Evolutionary conservation across 805 yeast species (phyloP), one percentile per base, ranked within the genome.

Genomic region (Saccharomyces kudriavzevii): DNA sequence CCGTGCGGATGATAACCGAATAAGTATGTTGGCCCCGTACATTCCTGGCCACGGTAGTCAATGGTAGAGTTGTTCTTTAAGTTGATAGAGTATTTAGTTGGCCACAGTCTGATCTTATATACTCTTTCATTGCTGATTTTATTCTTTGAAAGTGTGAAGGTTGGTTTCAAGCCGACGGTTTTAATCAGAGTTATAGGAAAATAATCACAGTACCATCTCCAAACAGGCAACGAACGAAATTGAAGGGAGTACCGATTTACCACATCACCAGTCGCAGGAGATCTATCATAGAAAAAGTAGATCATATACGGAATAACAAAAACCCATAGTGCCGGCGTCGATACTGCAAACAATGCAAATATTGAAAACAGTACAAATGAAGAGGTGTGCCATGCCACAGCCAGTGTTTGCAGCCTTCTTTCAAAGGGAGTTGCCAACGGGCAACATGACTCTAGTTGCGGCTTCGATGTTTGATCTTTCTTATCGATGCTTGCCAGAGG

Each of bases 1-100:
- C 99, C 99, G 68, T 94, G 99, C 0, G 99, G 99, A 69, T 91
- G 97, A 64, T 89, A 85, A 0, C 97, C 96, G 70, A 92, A 92
- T 1, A 92, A 81, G 68, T 94, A 92, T 40, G 85, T 73, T 2
- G 89, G 91, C 0, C 89, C 92, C 2, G 81, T 59, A 13, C 57
- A 54, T 70, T 49, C 77, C 70, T 46, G 63, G 61, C 49, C 67
- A 68, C 43, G 48, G 51, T 63, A 30, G 54, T 56, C 52, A 25
- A 47, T 3, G 10, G 40, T 20, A 2, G 17, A 28, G 45, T 55
- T 29, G 24, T 49, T 52, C 46, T 53, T 57, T 30, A 55, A 46
- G 27, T 54, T 58, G 14, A 60, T 20, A 6, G 29, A 27, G 35
- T 54, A 53, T 28, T 53, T 58, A 31, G 64, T 63, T 10, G 71